Evolutionary conservation across 306 rosid genomes (phyloP).

Genomic region (Trifolium fragiferum): DNA sequence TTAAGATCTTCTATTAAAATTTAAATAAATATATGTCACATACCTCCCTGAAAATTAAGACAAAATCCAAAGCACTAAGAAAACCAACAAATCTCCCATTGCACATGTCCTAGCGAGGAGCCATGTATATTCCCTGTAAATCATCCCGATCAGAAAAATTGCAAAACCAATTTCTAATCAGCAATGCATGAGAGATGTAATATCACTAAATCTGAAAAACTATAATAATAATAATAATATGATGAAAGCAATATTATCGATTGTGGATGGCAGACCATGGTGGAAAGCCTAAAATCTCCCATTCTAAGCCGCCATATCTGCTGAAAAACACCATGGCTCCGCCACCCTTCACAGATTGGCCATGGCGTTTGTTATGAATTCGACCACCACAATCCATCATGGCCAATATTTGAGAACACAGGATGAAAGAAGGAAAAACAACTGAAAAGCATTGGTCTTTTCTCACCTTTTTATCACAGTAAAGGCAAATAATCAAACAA

Average conservation of each 20-base stretch:
- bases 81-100: conserved; percentile 88
- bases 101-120: conserved; percentile 91
- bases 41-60: conserved; percentile 90
- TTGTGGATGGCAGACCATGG: neutral
- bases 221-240: neutral
- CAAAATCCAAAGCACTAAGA: conserved; percentile 80
- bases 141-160: conserved; percentile 38
- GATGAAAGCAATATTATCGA: neutral
- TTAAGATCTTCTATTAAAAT: conserved; percentile 59
- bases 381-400: neutral
- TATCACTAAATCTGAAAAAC: conserved; percentile 3
- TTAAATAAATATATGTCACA: conserved; percentile 59
- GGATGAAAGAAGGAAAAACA: neutral
- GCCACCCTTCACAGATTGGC: neutral
- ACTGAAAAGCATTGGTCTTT: conserved; percentile 5
- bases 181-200: conserved; percentile 35
- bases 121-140: conserved; percentile 78
- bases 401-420: neutral
- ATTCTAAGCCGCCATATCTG: neutral
- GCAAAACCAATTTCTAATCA: conserved; percentile 39
- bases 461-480: conserved; percentile 8
- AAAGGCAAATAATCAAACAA: conserved; percentile 25
- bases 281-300: neutral
- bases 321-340: neutral
- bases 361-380: neutral